Evolutionary conservation across 768 basidiomycete genomes (phyloP), one percentile per base, ranked within the genome.

Genomic region (Termitomyces sp.): DNA sequence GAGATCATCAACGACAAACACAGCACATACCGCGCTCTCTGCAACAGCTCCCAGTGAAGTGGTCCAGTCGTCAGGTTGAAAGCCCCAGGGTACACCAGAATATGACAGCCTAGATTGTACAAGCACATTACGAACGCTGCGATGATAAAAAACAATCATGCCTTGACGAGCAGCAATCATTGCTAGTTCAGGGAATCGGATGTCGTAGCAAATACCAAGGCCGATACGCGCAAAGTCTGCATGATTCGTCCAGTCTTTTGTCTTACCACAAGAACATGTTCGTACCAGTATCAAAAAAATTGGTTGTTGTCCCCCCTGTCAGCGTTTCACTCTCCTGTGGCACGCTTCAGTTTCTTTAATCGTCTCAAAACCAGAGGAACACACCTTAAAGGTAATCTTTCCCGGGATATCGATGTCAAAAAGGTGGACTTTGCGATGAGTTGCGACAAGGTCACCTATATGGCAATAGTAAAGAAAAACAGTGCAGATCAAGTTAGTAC

Each of bases 351-450:
- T n/a, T 29, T 42, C 62, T 62, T n/a, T 53, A 55, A 20, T 39
- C 33, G 51, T 26, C 29, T 29, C 31, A 28, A 46, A 41, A 12
- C n/a, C 44, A 29, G 44, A 36, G 20, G 24, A 39, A 42, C 62
- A 44, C 56, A 86, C 93, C 78, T 91, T 92, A 80, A 94, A 94
- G 20, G 72, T 91, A 69, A 96, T 94, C 68, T 91, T 87, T 16
- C 92, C 93, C 0, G 90, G 90, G 52, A 99, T 96, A 67, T 98
- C 94, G 60, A 98, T 98, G 69, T 99, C 96, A 71, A 98, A 99
- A 5, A 99, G 77, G 68, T 99, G 97, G 2, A 98, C 82, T 72
- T 99, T 99, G 54, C 96, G 87, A 72, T 98, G 94, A 39, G 81
- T 84, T 0, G 89, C 88, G 15, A 98, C 82, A 26, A 98, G 79